phyloP scores from a whole-genome alignment of 2,329 filamentous ascomycete species.

The Cercospora beticola region DNA sequence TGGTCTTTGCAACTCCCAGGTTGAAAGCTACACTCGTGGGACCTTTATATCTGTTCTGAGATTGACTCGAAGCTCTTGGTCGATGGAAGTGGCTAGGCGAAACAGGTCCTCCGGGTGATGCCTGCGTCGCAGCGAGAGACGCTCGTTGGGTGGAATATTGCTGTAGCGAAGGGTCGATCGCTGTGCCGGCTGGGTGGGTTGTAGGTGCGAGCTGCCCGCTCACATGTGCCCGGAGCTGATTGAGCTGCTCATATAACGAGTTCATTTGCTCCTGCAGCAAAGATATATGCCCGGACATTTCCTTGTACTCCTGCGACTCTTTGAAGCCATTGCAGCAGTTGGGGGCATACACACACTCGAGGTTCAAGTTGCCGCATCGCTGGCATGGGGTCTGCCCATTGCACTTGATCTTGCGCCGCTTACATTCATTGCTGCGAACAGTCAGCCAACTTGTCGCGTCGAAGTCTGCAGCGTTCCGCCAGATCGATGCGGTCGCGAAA shows the following conservation, averaged over 20 bases:
- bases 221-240: constrained; percentile 58
- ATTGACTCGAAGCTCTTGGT: constrained; percentile 38
- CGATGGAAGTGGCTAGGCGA: constrained; percentile 35
- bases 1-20: constrained; percentile 81
- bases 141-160: constrained; percentile 23
- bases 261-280: constrained; percentile 83
- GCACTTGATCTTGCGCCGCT: constrained; percentile 67
- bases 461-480: background rate
- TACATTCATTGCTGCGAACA: constrained; percentile 60
- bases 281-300: constrained; percentile 72
- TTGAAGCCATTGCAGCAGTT: constrained; percentile 81
- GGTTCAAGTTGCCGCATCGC: constrained; percentile 62
- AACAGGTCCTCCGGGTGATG: constrained; percentile 29
- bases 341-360: constrained; percentile 65
- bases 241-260: constrained; percentile 70
- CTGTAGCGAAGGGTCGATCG: constrained; percentile 41
- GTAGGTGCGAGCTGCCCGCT: constrained; percentile 10
- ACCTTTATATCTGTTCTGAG: constrained; percentile 69
- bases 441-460: background rate
- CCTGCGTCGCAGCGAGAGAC: constrained; percentile 23
- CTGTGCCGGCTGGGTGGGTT: constrained; percentile 22
- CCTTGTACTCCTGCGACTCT: constrained; percentile 87
- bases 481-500: background rate
- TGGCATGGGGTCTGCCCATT: constrained; percentile 66
- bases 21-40: constrained; percentile 84